Percentiles rank a stretch among this genome's conserved stretches.
Conservation (phyloP, 208 protist genomes). For the Trypanosoma scelopori region DNA sequence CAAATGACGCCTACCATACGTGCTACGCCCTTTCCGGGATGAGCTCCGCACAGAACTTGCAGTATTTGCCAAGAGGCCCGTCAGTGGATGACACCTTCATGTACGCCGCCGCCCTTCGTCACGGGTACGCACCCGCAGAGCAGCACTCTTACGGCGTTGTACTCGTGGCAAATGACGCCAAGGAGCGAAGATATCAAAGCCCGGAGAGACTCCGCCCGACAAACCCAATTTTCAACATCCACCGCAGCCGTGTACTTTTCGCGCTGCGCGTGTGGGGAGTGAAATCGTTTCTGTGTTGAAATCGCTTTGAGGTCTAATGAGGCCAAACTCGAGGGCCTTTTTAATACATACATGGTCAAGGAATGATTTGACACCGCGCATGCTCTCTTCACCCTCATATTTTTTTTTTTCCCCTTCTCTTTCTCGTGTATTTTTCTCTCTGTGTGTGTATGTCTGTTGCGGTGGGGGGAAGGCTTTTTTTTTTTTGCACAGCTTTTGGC, state of each 20-base stretch:
- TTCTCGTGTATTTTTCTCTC: neutral
- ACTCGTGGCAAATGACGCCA: conserved; percentile 15
- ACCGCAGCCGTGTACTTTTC: conserved; percentile 41
- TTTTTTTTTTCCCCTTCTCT: neutral
- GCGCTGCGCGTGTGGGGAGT: conserved; percentile 44
- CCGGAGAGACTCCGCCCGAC: conserved; percentile 44
- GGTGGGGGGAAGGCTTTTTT: neutral
- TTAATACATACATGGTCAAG: too few species aligned
- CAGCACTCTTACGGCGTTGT: conserved; percentile 47
- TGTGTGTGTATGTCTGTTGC: neutral
- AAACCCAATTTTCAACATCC: conserved; percentile 84
- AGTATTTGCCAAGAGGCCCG: conserved; percentile 33
- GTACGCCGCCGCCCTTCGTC: conserved; percentile 35
- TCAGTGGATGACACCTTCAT: conserved; percentile 22
- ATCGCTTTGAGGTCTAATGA: neutral
- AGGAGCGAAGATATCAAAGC: conserved; percentile 15
- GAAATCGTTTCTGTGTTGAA: conserved; percentile 47
- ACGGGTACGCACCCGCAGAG: conserved; percentile 46
- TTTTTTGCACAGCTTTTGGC: neutral
- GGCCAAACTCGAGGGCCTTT: neutral
- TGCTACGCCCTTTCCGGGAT: conserved; percentile 89
- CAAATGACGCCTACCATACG: conserved; percentile 88
- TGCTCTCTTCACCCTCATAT: neutral
- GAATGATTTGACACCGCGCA: too few species aligned
- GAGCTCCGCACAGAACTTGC: conserved; percentile 75